Base-by-base conservation (phyloP, 78 protist species). In the Dictyostelium intermedium region DNA sequence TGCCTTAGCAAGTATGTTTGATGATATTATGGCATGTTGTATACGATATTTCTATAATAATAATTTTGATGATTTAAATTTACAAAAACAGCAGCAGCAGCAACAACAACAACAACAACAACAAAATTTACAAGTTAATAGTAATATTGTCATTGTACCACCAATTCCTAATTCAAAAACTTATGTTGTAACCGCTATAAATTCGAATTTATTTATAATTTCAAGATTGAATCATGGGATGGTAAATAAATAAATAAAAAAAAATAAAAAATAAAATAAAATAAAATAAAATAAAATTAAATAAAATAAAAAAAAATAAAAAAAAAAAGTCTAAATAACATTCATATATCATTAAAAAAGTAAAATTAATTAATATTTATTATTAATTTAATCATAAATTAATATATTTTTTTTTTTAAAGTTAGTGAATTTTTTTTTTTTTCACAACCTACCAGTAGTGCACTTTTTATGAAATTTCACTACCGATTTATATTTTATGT, bases 11-110 rank as follows among this genome's bases (percentile, higher is more conserved):
- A 80, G 83, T 35, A 25, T 89, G 10, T 89, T 89, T 66, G 94
- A 89, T 50, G 94, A 89, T 80, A 70, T 82, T 69, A 89, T 89
- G 94, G 94, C 94, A 69, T 89, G 94, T 47, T 89, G 94, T 23
- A 89, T 89, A 27, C 37, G 94, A 32, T 89, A 89, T 27, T 89
- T 79, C 47, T 89, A 89, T 80, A 89, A 89, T 70, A 89, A 89
- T 80, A 89, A 80, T 69, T 89, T 63, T 89, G 82, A 89, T 34
- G 94, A 89, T 35, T 27, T 34, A 50, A 30, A 72, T 72, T 35
- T 45, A 32, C 27, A 66, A 20, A 5, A 63, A 63, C 5, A 13
- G 10, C 39, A 61, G 41, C 35, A 35, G 41, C 78, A 32, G 25
- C 18, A 45, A 30, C 25, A 47, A 79, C 25, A 72, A 34, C 79